phyloP scores from a whole-genome alignment of 345 rosid species.

The Eucalyptus caleyi region DNA sequence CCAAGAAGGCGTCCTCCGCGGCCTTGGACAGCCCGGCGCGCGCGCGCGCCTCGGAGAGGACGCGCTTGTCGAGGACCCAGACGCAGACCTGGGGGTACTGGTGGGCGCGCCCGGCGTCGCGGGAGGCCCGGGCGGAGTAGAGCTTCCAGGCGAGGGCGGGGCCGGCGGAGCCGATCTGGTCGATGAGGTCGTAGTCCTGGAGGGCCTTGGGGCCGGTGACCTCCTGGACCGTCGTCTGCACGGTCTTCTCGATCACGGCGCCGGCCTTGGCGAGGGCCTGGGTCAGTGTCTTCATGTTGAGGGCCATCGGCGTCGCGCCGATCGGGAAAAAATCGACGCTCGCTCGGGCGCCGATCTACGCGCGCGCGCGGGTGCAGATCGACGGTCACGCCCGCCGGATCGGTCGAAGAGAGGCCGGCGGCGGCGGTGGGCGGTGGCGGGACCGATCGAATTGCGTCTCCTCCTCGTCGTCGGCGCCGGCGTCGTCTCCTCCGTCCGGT shows the following conservation, averaged over 20 bases:
- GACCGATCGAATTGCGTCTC: neutral
- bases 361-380: neutral
- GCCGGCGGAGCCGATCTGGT: conserved; percentile 98
- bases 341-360: neutral
- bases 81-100: conserved; percentile 93
- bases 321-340: neutral
- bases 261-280: conserved; percentile 97
- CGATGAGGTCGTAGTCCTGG: conserved; percentile 87
- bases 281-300: conserved; percentile 85
- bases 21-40: conserved; percentile 81
- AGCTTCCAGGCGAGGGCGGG: conserved; percentile 97
- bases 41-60: conserved; percentile 58
- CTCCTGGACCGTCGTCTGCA: conserved; percentile 94
- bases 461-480: neutral
- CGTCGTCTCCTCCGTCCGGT: neutral
- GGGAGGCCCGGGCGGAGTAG: conserved; percentile 61
- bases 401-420: neutral
- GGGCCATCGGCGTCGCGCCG: conserved; percentile 33
- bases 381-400: neutral
- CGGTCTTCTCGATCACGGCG: conserved; percentile 93
- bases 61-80: conserved; percentile 88
- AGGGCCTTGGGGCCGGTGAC: conserved; percentile 88
- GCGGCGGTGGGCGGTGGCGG: neutral
- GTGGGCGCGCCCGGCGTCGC: conserved; percentile 61
- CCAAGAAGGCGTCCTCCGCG: conserved; percentile 78